Percentiles rank a stretch among this genome's conserved stretches.
These are phyloP conservation scores for Calocybe indica DNA, from an alignment of 768 basidiomycete species.

Conservation along the genomic window DNA sequence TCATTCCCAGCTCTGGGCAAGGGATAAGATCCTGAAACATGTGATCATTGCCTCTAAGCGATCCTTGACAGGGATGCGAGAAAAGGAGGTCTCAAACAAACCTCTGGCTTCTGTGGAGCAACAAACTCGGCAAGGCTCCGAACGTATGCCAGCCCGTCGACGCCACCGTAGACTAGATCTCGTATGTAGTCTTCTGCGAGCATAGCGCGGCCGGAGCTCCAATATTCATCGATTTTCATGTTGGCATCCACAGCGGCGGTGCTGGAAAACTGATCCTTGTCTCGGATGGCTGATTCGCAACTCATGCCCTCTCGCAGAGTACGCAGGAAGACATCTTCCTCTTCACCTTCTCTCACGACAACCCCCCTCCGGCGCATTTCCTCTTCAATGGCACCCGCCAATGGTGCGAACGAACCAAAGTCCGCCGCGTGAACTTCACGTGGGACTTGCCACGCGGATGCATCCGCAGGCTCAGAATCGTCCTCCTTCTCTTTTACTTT, in stretches of 20 bases:
- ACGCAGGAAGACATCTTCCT: constrained; percentile 26
- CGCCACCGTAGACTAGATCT: constrained; percentile 76
- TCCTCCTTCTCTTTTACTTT: constrained; percentile 50
- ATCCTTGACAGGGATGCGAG: not conserved
- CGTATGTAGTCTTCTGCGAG: constrained; percentile 61
- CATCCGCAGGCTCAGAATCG: constrained; percentile 30
- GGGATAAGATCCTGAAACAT: constrained; percentile 1
- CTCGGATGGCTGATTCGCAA: constrained; percentile 13
- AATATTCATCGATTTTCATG: constrained; percentile 30
- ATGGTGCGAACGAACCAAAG: constrained; percentile 54
- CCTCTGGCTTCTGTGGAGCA: constrained; percentile 19
- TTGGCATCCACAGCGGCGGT: constrained; percentile 9
- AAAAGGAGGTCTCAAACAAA: constrained; percentile 9
- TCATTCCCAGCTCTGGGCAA: constrained; percentile 25
- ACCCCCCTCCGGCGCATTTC: constrained; percentile 32
- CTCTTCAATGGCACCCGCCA: constrained; percentile 42
- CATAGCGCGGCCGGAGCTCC: constrained; percentile 40
- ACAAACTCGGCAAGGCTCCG: constrained; percentile 75
- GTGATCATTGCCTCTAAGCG: not conserved
- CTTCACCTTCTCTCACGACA: constrained; percentile 17
- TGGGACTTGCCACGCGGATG: constrained; percentile 38
- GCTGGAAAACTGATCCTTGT: too few species aligned
- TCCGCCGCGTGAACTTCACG: constrained; percentile 53
- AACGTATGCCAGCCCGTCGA: constrained; percentile 71
- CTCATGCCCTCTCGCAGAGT: constrained; percentile 33